Evolutionary conservation across 306 rosid genomes (phyloP), one percentile per base, ranked within the genome.

Genomic region (Chamaecrista fasciculata): DNA sequence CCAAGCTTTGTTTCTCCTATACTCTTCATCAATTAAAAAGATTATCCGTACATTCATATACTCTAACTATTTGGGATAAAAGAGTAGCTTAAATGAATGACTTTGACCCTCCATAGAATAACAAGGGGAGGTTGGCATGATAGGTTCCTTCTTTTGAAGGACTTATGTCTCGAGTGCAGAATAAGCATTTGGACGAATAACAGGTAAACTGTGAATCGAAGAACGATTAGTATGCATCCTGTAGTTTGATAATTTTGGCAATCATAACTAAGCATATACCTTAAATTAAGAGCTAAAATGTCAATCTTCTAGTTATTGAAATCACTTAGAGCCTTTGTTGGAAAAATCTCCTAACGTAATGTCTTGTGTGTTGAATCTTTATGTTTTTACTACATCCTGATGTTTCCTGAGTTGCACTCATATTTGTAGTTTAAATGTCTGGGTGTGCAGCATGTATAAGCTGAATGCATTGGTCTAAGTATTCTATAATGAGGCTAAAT

Each of bases 131-230:
- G 19, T 18, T 24, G 7, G 16, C 10, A 11, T 29, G 42, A 47
- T 23, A 51, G 11, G 14, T 20, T 37, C 44, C 76, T 34, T 33
- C 76, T 34, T 33, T 33, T 51, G 53, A 33, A 56, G 24, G 42
- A 39, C 59, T 53, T 60, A 9, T 36, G 18, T 25, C 3, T 63
- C 33, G 7, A 57, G 50, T 47, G 15, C 3, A 31, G 26, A 52
- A 47, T 53, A 36, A 28, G 67, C 9, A 5, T 39, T 39, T 68
- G 15, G 48, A 65, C 58, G 62, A 56, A 36, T 64, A 66, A 46
- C 9, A 25, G 6, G 47, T 26, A 11, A 25, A 37, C 14, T 25
- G 48, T 34, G 40, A 51, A 62, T 42, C 19, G 31, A 47, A 36
- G 33, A 18, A 46, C 15, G 36, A 15, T n/a, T 43, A 43, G 21